Percentiles rank a stretch among this genome's conserved stretches.
These are phyloP conservation scores for Tephrocybe sp. DNA, from an alignment of 768 basidiomycete genomes.

Conservation along the genomic window DNA sequence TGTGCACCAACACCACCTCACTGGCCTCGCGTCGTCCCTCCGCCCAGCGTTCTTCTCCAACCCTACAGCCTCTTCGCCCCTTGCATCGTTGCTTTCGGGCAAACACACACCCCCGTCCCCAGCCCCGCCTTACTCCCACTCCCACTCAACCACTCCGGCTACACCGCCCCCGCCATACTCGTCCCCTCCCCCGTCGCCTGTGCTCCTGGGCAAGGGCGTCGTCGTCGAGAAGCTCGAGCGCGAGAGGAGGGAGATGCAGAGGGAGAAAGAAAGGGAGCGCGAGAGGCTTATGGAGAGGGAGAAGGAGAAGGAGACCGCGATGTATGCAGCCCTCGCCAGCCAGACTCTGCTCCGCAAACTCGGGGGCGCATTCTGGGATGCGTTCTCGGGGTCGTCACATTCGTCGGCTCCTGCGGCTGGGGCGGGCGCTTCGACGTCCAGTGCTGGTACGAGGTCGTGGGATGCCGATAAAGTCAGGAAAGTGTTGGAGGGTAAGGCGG, in stretches of 20 bases:
- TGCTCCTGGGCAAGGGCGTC: constrained; percentile 24
- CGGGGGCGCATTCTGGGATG: constrained; percentile 84
- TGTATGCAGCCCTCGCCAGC: constrained; percentile 73
- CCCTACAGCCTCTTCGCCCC: constrained; percentile 17
- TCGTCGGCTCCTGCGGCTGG: constrained; percentile 10
- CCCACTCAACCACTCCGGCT: constrained; percentile 12
- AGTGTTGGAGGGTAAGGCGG: constrained; percentile 82
- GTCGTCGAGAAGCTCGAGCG: constrained; percentile 29
- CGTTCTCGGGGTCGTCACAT: constrained; percentile 60
- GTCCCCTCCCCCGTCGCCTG: constrained; percentile 45
- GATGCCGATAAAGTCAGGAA: constrained; percentile 81
- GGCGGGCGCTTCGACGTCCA: constrained; percentile 5
- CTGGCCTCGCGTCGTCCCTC: constrained; percentile 41
- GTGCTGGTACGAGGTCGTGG: constrained; percentile 36
- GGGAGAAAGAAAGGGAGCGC: constrained; percentile 21
- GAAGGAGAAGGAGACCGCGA: constrained; percentile 45
- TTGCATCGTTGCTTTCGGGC: constrained; percentile 41
- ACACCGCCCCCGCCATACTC: constrained; percentile 19
- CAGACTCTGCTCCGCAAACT: constrained; percentile 75
- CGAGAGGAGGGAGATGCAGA: constrained; percentile 19
- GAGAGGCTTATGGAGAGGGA: constrained; percentile 27
- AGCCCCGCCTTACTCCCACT: constrained; percentile 10
- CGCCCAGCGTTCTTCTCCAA: constrained; percentile 31
- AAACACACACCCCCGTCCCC: constrained; percentile 36
- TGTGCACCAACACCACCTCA: constrained; percentile 24